Conservation (phyloP, 2,329 filamentous ascomycete species). For the Fusarium globosum region DNA sequence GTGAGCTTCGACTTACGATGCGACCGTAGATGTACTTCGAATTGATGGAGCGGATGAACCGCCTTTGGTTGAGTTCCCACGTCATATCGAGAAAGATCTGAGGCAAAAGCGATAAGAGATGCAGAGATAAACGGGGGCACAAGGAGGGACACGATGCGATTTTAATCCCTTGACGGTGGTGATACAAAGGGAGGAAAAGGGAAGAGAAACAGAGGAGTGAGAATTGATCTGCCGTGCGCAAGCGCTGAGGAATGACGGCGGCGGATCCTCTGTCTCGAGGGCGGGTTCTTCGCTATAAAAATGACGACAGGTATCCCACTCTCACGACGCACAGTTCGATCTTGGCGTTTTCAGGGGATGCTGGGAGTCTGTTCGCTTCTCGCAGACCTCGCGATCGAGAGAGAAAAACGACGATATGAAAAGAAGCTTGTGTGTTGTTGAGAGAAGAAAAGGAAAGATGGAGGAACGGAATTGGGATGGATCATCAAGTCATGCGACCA, state of each 20-base stretch:
- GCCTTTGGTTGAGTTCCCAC: constrained; percentile 39
- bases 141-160: constrained; percentile 7
- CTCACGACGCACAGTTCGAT: constrained; percentile 19
- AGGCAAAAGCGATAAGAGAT: constrained; percentile 8
- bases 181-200: constrained; percentile 8
- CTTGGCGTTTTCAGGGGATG: constrained; percentile 18
- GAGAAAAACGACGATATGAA: background rate
- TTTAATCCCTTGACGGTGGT: constrained; percentile 6
- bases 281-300: constrained; percentile 19
- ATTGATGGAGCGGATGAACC: constrained; percentile 39
- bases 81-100: constrained; percentile 18
- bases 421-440: background rate
- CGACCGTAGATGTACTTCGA: constrained; percentile 41
- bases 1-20: constrained; percentile 27
- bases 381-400: background rate
- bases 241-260: constrained; percentile 30
- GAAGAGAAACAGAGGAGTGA: background rate
- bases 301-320: constrained; percentile 33
- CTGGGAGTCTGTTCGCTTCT: background rate
- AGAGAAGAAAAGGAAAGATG: background rate
- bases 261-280: constrained; percentile 13
- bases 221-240: constrained; percentile 7
- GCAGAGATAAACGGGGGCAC: background rate
- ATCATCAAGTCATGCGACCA: constrained; percentile 35
- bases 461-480: constrained; percentile 6